Evolutionary conservation across 805 yeast genomes (phyloP).

Genomic region (Candida montana): DNA sequence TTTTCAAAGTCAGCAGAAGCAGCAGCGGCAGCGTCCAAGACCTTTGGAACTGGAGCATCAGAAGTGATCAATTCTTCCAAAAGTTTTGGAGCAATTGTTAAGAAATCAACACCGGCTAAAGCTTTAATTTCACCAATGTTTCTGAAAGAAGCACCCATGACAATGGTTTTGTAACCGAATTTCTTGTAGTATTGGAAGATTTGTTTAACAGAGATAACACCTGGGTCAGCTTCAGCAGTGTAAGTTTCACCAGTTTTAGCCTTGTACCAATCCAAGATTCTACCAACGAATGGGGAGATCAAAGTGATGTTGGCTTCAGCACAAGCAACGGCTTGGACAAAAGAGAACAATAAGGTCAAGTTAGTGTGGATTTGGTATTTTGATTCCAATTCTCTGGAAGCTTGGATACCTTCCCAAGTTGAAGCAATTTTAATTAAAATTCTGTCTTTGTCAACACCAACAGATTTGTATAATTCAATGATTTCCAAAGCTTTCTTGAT

Average conservation of each 20-base stretch:
- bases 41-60: conserved; percentile 70
- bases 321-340: conserved; percentile 96
- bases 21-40: conserved; percentile 68
- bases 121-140: conserved; percentile 93
- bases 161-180: conserved; percentile 92
- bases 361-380: conserved; percentile 90
- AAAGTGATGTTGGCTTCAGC: conserved; percentile 96
- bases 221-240: conserved; percentile 83
- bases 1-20: conserved; percentile 51
- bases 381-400: conserved; percentile 91
- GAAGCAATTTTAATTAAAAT: conserved; percentile 94
- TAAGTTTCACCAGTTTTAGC: conserved; percentile 86
- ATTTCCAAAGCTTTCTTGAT: conserved; percentile 89
- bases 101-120: conserved; percentile 93
- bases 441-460: conserved; percentile 85
- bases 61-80: conserved; percentile 86
- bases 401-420: conserved; percentile 99
- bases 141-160: conserved; percentile 99
- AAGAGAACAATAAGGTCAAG: conserved; percentile 91
- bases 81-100: conserved; percentile 90
- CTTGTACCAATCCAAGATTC: conserved; percentile 98
- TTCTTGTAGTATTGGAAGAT: conserved; percentile 98
- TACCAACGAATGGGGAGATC: conserved; percentile 98
- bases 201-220: conserved; percentile 82
- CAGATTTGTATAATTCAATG: conserved; percentile 78